Percentiles rank a stretch among this genome's conserved stretches.
phyloP scores from a whole-genome alignment of 2,329 filamentous ascomycete species.

The Scedosporium apiospermum region DNA sequence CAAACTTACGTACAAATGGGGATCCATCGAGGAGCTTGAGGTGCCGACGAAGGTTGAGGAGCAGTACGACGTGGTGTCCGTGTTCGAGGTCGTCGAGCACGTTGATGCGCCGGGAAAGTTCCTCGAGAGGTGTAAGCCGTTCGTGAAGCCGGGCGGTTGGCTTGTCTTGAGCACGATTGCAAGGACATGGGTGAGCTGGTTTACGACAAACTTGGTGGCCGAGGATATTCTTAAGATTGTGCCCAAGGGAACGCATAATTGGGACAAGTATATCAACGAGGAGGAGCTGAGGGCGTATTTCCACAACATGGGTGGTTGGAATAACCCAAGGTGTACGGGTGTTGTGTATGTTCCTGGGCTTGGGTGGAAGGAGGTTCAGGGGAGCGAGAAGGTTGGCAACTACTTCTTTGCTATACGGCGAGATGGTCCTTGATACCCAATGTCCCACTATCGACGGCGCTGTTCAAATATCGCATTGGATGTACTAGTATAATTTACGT shows the following conservation, averaged over 20 bases:
- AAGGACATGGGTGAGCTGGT: constrained; percentile 77
- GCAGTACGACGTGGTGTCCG: constrained; percentile 68
- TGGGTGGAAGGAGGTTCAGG: constrained; percentile 76
- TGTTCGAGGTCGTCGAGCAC: constrained; percentile 96
- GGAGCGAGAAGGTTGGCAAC: constrained; percentile 81
- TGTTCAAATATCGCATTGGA: background rate
- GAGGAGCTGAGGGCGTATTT: constrained; percentile 58
- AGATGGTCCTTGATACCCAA: constrained; percentile 13
- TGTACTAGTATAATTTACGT: background rate
- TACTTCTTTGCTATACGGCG: constrained; percentile 85
- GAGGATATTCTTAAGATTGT: constrained; percentile 84
- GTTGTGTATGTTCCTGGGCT: constrained; percentile 84
- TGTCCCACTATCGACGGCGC: background rate
- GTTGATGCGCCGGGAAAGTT: constrained; percentile 69
- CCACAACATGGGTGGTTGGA: constrained; percentile 46
- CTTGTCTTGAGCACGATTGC: constrained; percentile 88
- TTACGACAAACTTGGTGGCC: constrained; percentile 86
- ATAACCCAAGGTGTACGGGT: constrained; percentile 56
- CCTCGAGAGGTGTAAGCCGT: constrained; percentile 58
- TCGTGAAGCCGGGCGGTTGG: constrained; percentile 88
- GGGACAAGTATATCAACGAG: constrained; percentile 90
- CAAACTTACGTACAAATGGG: constrained; percentile 65
- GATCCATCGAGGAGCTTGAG: constrained; percentile 62
- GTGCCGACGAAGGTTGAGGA: constrained; percentile 25
- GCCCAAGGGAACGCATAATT: constrained; percentile 88